These are phyloP conservation scores for Geotrichum carabidarum DNA, from an alignment of 1,139 yeast genomes.

Conservation along the genomic window DNA sequence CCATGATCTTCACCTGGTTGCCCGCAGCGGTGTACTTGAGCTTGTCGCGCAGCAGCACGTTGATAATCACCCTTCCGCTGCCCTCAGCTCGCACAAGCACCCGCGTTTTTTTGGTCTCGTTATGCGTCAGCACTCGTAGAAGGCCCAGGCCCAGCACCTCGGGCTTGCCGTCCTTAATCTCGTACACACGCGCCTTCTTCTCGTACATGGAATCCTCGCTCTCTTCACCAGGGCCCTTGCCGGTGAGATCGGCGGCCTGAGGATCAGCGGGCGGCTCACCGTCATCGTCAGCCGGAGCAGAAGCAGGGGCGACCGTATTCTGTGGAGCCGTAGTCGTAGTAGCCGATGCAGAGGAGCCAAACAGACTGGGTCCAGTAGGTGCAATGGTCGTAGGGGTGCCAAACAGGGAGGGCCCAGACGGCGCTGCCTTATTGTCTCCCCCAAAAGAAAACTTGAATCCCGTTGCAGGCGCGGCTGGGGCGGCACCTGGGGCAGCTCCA, in stretches of 20 bases:
- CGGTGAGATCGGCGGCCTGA: slow-evolving; percentile 33
- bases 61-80: slow-evolving; percentile 72
- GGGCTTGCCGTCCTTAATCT: slow-evolving; percentile 33
- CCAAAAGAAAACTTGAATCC: slow-evolving; percentile 2
- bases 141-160: slow-evolving; percentile 67
- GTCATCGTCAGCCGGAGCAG: slow-evolving; percentile 21
- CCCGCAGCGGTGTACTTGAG: slow-evolving; percentile 43
- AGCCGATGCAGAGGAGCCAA: not conserved
- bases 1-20: slow-evolving; percentile 51
- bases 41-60: slow-evolving; percentile 53
- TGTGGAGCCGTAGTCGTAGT: slow-evolving; percentile 10
- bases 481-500: slow-evolving; percentile 16
- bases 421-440: not conserved
- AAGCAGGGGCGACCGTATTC: slow-evolving; percentile 7
- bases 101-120: slow-evolving; percentile 57
- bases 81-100: slow-evolving; percentile 84
- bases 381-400: slow-evolving; percentile 4
- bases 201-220: slow-evolving; percentile 60
- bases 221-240: slow-evolving; percentile 77
- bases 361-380: not conserved
- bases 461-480: not conserved
- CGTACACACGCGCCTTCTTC: slow-evolving; percentile 68
- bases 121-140: slow-evolving; percentile 61
- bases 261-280: slow-evolving; percentile 22
- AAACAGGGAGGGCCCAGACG: not conserved